Percentiles rank a stretch among this genome's conserved stretches.
These are phyloP conservation scores for Coemansia sp. DNA, from an alignment of 192 early-diverging fungal species.

Conservation along the genomic window DNA sequence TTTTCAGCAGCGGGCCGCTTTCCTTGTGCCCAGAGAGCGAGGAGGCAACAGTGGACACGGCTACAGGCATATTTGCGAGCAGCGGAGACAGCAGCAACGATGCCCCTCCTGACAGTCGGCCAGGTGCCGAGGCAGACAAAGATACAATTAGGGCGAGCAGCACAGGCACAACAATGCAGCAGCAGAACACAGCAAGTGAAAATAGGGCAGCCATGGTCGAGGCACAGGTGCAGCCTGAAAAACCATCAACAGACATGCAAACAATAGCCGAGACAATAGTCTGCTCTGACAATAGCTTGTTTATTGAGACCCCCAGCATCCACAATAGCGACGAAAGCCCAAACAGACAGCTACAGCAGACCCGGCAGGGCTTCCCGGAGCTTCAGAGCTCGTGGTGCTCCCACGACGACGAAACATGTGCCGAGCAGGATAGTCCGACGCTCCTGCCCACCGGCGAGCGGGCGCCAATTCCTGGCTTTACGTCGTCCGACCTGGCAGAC, in stretches of 20 bases:
- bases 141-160: neutral
- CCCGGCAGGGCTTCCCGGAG: constrained; percentile 4
- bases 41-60: no score
- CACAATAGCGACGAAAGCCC: neutral
- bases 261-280: constrained; percentile 9
- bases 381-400: constrained; percentile 3
- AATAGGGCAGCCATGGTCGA: neutral
- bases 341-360: no score
- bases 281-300: constrained; percentile 2
- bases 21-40: no score
- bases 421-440: constrained; percentile 7
- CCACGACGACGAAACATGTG: neutral
- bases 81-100: neutral
- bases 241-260: constrained; percentile 3
- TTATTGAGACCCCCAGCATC: neutral
- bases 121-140: neutral
- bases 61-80: neutral
- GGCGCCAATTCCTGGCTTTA: constrained; percentile 12
- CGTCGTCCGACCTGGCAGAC: constrained; percentile 37
- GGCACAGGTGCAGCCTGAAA: neutral
- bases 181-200: neutral
- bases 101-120: neutral
- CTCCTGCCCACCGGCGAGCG: constrained; percentile 1
- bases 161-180: neutral
- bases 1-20: constrained; percentile 8